Percentiles rank a stretch among this genome's conserved stretches.
Evolutionary conservation across 2,329 filamentous ascomycete genomes (phyloP).

Genomic region (Trichoderma atrobrunneum): DNA sequence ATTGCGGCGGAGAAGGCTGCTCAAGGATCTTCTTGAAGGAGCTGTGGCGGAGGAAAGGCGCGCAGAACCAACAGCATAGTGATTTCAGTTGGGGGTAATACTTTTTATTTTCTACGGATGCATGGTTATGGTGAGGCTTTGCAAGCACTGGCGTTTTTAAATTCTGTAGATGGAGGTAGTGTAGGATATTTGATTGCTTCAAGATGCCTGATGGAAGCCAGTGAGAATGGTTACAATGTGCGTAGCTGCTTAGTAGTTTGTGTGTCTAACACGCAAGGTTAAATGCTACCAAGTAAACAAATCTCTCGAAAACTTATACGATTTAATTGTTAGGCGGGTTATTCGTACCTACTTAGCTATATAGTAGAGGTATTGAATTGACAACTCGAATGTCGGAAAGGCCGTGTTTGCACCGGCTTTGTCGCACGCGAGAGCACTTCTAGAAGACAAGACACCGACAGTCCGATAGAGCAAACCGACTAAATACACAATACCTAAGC

Average conservation of each 20-base stretch:
- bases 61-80: background rate
- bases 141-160: conserved; percentile 14
- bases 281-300: background rate
- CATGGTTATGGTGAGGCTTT: background rate
- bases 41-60: background rate
- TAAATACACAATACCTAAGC: background rate
- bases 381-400: background rate
- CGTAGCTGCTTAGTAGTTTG: background rate
- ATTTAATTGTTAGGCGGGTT: background rate
- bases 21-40: conserved; percentile 24
- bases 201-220: background rate
- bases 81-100: background rate
- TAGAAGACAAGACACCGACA: background rate
- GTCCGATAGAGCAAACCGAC: background rate
- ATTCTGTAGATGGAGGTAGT: conserved; percentile 3
- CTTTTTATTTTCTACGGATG: background rate
- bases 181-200: background rate
- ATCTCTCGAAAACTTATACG: background rate
- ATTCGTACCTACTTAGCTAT: background rate
- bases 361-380: background rate
- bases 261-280: background rate
- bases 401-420: background rate
- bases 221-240: background rate
- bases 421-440: background rate
- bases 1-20: conserved; percentile 53